A percentile compares a stretch with the other conserved stretches of the same genome.
phyloP scores from a whole-genome alignment of 2,329 filamentous ascomycete species.

The Paramyrothecium sp. region DNA sequence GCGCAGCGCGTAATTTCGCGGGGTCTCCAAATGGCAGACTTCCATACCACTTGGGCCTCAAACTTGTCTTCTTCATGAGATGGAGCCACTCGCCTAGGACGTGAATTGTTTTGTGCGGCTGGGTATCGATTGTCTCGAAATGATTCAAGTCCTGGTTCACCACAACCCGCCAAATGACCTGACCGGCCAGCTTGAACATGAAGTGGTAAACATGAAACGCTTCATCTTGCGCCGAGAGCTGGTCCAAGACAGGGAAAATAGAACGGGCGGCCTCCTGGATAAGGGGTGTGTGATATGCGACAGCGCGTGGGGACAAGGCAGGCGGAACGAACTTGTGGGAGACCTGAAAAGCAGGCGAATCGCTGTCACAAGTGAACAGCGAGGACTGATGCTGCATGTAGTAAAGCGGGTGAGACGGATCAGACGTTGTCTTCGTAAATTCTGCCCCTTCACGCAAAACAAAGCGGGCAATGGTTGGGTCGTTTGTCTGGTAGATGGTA shows the following conservation, averaged over 20 bases:
- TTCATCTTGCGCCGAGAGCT: conserved; percentile 41
- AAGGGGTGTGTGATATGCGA: conserved; percentile 52
- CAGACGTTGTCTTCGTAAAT: conserved; percentile 47
- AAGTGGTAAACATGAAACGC: conserved; percentile 41
- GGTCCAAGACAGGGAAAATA: conserved; percentile 42
- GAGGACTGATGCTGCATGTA: conserved; percentile 33
- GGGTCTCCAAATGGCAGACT: conserved; percentile 52
- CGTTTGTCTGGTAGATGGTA: conserved; percentile 43
- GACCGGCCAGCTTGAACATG: conserved; percentile 42
- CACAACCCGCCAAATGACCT: conserved; percentile 36
- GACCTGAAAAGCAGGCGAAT: conserved; percentile 40
- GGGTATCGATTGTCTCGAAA: conserved; percentile 37
- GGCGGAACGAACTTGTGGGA: conserved; percentile 60
- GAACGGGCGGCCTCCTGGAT: conserved; percentile 48
- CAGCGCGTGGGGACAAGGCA: conserved; percentile 51
- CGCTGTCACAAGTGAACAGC: conserved; percentile 43
- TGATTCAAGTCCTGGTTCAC: conserved; percentile 39
- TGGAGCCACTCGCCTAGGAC: conserved; percentile 45
- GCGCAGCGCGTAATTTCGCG: too few relatives aligned
- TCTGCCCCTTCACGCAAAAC: conserved; percentile 43
- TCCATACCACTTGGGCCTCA: conserved; percentile 48
- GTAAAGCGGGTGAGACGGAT: conserved; percentile 41
- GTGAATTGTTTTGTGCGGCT: conserved; percentile 45
- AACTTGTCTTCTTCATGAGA: conserved; percentile 54
- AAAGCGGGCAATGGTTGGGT: conserved; percentile 39